These are phyloP conservation scores for Crithidia acanthocephali DNA, from an alignment of 208 protist genomes.

Conservation along the genomic window DNA sequence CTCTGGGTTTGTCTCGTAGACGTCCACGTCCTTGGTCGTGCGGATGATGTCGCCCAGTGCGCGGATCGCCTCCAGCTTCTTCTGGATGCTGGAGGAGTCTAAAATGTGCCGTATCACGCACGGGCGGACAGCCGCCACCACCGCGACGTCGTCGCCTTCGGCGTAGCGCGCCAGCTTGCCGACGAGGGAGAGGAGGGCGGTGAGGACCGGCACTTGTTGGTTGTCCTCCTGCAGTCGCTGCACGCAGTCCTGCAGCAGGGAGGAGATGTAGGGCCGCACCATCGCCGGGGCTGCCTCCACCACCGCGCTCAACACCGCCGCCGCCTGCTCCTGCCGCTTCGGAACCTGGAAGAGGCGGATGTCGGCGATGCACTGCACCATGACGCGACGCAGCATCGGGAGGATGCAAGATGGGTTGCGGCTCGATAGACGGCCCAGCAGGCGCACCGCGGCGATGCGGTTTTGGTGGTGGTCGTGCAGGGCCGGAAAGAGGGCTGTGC, in stretches of 20 bases:
- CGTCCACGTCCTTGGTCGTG: constrained; percentile 83
- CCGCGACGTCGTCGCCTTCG: constrained; percentile 75
- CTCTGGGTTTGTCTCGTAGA: constrained; percentile 79
- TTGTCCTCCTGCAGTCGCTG: constrained; percentile 56
- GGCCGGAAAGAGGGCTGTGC: constrained; percentile 72
- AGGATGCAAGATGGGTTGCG: constrained; percentile 82
- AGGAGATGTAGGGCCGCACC: constrained; percentile 81
- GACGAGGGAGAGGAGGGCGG: constrained; percentile 79
- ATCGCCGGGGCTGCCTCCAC: constrained; percentile 84
- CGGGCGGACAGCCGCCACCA: constrained; percentile 65
- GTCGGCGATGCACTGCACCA: constrained; percentile 87
- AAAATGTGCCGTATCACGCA: constrained; percentile 83
- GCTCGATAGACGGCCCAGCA: constrained; percentile 84
- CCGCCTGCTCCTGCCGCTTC: constrained; percentile 86
- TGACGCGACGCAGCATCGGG: constrained; percentile 81
- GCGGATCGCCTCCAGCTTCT: constrained; percentile 88
- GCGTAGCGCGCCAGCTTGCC: constrained; percentile 86
- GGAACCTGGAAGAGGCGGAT: constrained; percentile 78
- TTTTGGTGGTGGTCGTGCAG: constrained; percentile 91
- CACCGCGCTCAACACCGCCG: constrained; percentile 73
- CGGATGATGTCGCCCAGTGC: constrained; percentile 87
- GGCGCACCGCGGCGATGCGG: constrained; percentile 68
- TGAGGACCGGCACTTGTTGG: constrained; percentile 58
- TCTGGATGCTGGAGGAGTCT: constrained; percentile 79
- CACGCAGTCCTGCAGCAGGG: constrained; percentile 76